Conservation (phyloP, 2,329 filamentous ascomycete genomes). For the Colletotrichum salicis region DNA sequence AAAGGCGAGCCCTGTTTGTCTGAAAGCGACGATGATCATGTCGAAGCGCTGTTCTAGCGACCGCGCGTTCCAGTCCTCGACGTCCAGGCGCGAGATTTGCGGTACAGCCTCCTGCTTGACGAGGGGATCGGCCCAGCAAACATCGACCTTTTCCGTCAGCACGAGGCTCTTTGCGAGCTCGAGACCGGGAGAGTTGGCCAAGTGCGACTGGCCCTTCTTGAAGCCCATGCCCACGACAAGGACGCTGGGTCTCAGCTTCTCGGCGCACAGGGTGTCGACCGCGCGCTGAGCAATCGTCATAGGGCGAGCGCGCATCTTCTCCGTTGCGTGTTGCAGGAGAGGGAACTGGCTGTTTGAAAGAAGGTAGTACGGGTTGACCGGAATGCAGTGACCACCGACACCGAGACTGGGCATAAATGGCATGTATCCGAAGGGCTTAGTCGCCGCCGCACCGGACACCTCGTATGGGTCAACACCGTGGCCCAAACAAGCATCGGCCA, state of each 20-base stretch:
- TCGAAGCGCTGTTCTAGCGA: slow-evolving; percentile 51
- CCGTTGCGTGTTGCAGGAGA: slow-evolving; percentile 55
- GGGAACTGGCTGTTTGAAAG: slow-evolving; percentile 59
- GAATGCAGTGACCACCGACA: slow-evolving; percentile 67
- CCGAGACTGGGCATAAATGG: slow-evolving; percentile 59
- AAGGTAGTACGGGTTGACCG: slow-evolving; percentile 65
- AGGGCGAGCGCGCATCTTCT: slow-evolving; percentile 56
- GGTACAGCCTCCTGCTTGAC: slow-evolving; percentile 54
- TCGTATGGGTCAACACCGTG: slow-evolving; percentile 62
- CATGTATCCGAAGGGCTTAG: slow-evolving; percentile 65
- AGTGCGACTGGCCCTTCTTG: slow-evolving; percentile 59
- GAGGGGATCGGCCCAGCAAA: slow-evolving; percentile 56
- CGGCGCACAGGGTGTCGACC: slow-evolving; percentile 44
- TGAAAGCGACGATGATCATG: slow-evolving; percentile 55
- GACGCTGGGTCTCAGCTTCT: slow-evolving; percentile 43
- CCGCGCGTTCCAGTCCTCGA: slow-evolving; percentile 50
- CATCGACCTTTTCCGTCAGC: slow-evolving; percentile 50
- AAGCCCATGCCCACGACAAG: slow-evolving; percentile 62
- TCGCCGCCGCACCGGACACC: slow-evolving; percentile 59
- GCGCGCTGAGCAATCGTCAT: slow-evolving; percentile 49
- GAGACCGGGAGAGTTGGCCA: slow-evolving; percentile 60
- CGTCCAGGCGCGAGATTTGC: slow-evolving; percentile 50
- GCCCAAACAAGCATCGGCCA: slow-evolving; percentile 61
- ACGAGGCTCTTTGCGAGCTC: slow-evolving; percentile 52
- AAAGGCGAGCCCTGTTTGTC: slow-evolving; percentile 55